phyloP scores from a whole-genome alignment of 306 rosid species.

The Erythrophleum fordii region DNA sequence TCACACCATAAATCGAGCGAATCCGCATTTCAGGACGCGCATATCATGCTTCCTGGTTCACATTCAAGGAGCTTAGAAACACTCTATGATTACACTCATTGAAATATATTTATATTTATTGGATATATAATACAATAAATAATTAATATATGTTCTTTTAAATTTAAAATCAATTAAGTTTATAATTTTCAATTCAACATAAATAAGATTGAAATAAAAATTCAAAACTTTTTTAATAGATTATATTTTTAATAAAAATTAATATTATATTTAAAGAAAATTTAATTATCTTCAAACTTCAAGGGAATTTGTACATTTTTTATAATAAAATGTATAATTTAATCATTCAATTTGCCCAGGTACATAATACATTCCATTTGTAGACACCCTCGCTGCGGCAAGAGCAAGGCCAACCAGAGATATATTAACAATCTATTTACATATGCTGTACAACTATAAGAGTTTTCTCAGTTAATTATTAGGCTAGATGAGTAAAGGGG shows the following conservation, averaged over 20 bases:
- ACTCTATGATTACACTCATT: too few species aligned
- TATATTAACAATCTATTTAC: constrained; percentile 66
- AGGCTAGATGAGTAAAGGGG: constrained; percentile 47
- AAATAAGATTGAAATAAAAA: neutral
- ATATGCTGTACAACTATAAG: constrained; percentile 71
- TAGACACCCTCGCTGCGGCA: neutral
- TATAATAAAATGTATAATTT: neutral
- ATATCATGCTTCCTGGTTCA: too few species aligned
- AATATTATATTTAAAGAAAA: neutral
- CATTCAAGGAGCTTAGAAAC: too few species aligned
- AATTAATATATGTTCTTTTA: too few species aligned
- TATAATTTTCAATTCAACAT: neutral
- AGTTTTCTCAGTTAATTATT: constrained; percentile 55
- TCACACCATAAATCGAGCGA: too few species aligned
- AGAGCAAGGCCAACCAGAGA: constrained; percentile 18
- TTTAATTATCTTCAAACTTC: neutral
- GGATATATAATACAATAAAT: too few species aligned
- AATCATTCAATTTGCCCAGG: too few species aligned
- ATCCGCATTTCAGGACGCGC: too few species aligned
- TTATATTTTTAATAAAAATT: neutral
- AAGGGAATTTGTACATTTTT: too few species aligned
- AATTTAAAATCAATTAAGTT: too few species aligned
- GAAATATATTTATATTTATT: too few species aligned
- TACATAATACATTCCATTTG: too few species aligned
- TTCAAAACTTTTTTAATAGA: neutral